Evolutionary conservation across 805 yeast species (phyloP), one percentile per base, ranked within the genome.

Genomic region (Komagataella ulmi): DNA sequence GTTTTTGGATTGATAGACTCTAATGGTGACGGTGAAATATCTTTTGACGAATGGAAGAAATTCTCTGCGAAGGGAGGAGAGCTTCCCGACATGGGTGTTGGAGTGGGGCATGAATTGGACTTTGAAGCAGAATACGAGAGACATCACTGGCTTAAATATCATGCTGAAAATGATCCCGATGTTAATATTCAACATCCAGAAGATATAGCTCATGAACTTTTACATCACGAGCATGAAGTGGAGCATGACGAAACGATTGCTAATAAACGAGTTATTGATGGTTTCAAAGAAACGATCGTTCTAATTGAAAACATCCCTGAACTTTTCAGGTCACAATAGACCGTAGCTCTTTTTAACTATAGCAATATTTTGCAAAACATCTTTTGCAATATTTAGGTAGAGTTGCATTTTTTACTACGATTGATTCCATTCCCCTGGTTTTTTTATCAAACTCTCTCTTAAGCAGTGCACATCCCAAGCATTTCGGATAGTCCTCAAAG

Each of bases 81-180:
- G 55, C 77, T 91, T 61, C 97, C 97, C 1, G 97, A 91, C 65
- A 80, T 90, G 64, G 95, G 96, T 7, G 81, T 83, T 54, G 98
- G 97, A 30, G 90, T 88, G 6, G 96, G 96, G 24, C 97, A 90
- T 62, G 97, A 90, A 68, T 83, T 89, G 43, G 96, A 88, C 68
- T 91, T 89, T 61, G 98, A 90, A 66, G 76, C 80, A 58, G 97
- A 90, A 64, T 91, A 90, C 63, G 97, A 91, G 64, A 82, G 87
- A 53, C 97, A 90, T 65, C 98, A 90, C 65, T 91, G 97, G 97
- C 77, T 82, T 54, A 72, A 88, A 67, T 83, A 75, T 61, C 93
- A 86, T 62, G 74, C 77, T 52, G 80, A 86, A 57, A 67, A 73
- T 52, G 97, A 89, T 64, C 97, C 97, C 1, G 89, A 87, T 51